A percentile compares a stretch with the other conserved stretches of the same genome.
Conservation (phyloP, 1,139 yeast species). For the Protomyces lactucae-debilis region DNA sequence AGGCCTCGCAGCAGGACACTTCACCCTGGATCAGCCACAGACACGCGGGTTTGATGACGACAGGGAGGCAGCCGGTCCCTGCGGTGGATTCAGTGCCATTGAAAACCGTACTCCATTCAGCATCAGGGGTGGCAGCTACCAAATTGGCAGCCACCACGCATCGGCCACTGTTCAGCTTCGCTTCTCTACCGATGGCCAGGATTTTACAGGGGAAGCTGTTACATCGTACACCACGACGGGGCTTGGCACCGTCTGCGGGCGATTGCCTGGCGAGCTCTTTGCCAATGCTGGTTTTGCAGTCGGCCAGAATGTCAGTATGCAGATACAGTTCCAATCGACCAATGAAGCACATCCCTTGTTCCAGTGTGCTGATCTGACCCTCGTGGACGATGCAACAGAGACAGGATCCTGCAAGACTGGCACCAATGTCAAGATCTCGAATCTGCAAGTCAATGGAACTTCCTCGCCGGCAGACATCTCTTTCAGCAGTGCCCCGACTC, state of each 20-base stretch:
- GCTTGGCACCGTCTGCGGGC: slow-evolving; percentile 15
- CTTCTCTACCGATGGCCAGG: background rate
- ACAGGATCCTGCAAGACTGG: background rate
- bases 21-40: slow-evolving; percentile 15
- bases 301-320: slow-evolving; percentile 14
- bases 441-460: background rate
- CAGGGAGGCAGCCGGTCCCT: slow-evolving; percentile 11
- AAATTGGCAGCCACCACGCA: slow-evolving; percentile 18
- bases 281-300: background rate
- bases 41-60: slow-evolving; percentile 17
- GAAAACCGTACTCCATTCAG: slow-evolving; percentile 1
- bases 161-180: slow-evolving; percentile 8
- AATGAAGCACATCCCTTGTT: slow-evolving; percentile 3
- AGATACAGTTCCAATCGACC: slow-evolving; percentile 5
- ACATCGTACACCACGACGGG: slow-evolving; percentile 22
- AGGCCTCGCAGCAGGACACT: slow-evolving; percentile 2
- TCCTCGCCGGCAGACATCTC: too few species aligned
- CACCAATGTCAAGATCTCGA: background rate
- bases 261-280: background rate
- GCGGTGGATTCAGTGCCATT: slow-evolving; percentile 16
- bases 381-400: background rate
- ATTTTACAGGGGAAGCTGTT: background rate
- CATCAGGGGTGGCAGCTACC: slow-evolving; percentile 6
- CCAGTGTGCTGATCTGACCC: background rate
- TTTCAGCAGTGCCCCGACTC: too few species aligned